Evolutionary conservation across 2,329 filamentous ascomycete species (phyloP), one percentile per base, ranked within the genome.

Genomic region (Calonectria hongkongensis): DNA sequence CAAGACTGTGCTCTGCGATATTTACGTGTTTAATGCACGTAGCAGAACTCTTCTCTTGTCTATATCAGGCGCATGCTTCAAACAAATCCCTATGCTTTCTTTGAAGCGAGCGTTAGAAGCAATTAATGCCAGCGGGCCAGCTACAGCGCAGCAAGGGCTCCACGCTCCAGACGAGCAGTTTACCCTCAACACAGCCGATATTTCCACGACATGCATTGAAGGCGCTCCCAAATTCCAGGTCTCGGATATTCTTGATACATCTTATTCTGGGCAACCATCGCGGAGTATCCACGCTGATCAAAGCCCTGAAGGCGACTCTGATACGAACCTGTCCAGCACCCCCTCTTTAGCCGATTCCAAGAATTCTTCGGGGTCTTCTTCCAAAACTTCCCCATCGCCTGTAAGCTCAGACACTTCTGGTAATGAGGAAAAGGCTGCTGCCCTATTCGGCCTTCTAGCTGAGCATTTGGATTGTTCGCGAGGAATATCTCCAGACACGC

Each of bases 1-100:
- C 33, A 60, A 60, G 54, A 60, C 54, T 5, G 54, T 41, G 15
- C 54, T 60, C 5, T 60, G 54, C 21, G 54, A 60, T 21, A 39
- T 60, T 2, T 60, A 60, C 21, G 54, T 60, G 21, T 60, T 60
- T 41, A 60, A 60, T 18, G 39, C 54, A 5, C 33, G 54, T 30
- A 60, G 54, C 15, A 25, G n/a, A 43, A 41, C 54, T 18, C 54
- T 60, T 18, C 21, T 60, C 4, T 27, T 60, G 21, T 60, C 54
- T 3, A 60, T 60, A 18, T 39, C 39, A 2, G 54, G 54, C 6
- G 54, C 54, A 5, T 60, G 33, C 15, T 60, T 60, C 54, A 60
- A 60, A 16, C 54, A 60, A 27, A 41, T 60, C 25, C 54, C 54
- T 6, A 41, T 43, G 33, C 13, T 18, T 28, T 60, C 54, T 27